phyloP scores from a whole-genome alignment of 2,329 filamentous ascomycete species.

The Xylariaceae sp. region DNA sequence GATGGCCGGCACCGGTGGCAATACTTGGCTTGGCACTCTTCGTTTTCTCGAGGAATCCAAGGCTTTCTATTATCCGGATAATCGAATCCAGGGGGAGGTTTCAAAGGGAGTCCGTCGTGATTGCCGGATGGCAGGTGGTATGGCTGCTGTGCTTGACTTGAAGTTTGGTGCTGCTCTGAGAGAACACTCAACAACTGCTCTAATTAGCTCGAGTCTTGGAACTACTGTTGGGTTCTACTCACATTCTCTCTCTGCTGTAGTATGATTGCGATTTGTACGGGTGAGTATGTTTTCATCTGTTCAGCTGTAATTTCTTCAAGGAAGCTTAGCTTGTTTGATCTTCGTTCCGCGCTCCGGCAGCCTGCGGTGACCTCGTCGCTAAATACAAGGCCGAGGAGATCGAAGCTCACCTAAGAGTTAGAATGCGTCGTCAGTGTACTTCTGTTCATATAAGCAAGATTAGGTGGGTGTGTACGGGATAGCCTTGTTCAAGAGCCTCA shows the following conservation, averaged over 20 bases:
- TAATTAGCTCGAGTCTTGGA: constrained; percentile 2
- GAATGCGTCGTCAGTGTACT: neutral
- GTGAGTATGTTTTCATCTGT: constrained; percentile 52
- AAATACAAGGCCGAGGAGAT: constrained; percentile 45
- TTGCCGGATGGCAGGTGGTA: constrained; percentile 32
- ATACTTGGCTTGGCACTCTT: constrained; percentile 57
- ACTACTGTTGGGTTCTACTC: constrained; percentile 26
- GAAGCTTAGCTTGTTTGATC: constrained; percentile 51
- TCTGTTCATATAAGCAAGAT: neutral
- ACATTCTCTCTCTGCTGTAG: constrained; percentile 59
- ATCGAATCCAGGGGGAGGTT: constrained; percentile 28
- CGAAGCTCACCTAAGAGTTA: constrained; percentile 30
- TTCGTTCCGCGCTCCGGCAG: constrained; percentile 48
- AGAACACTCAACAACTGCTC: constrained; percentile 44
- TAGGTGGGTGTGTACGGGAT: constrained; percentile 29
- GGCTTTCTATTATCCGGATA: constrained; percentile 35
- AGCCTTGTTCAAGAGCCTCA: constrained; percentile 41
- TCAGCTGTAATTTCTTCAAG: constrained; percentile 51
- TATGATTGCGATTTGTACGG: constrained; percentile 53
- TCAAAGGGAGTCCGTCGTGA: neutral
- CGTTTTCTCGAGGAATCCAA: constrained; percentile 45
- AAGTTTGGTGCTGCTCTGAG: constrained; percentile 3
- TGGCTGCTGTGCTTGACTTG: neutral
- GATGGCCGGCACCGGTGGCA: constrained; percentile 57
- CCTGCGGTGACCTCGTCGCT: constrained; percentile 44